phyloP scores from a whole-genome alignment of 345 rosid genomes.

The Eutrema heterophyllum region DNA sequence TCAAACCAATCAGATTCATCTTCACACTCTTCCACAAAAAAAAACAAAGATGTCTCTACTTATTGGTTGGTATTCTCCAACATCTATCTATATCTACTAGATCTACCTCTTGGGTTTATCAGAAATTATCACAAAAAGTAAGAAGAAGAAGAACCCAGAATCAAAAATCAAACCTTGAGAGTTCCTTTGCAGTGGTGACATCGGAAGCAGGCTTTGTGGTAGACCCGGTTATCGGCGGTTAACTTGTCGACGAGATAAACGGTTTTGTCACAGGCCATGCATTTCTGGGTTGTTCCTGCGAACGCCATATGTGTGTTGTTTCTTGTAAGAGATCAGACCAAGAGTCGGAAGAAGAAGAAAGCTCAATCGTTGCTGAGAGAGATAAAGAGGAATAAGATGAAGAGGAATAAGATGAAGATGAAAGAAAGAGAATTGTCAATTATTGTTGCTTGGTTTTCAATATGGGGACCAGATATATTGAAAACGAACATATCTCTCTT shows the following conservation, averaged over 20 bases:
- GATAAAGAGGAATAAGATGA: not conserved
- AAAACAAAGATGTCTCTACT: not conserved
- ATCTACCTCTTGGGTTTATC: not conserved
- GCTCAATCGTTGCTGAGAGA: not conserved
- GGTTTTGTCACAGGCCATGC: slow-evolving; percentile 98
- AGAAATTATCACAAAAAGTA: not conserved
- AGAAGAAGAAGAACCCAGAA: not conserved
- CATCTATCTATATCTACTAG: not conserved
- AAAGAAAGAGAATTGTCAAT: slow-evolving; percentile 19
- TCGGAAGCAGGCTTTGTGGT: slow-evolving; percentile 94
- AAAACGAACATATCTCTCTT: slow-evolving; percentile 22
- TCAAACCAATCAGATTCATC: not conserved
- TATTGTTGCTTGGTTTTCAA: slow-evolving; percentile 29
- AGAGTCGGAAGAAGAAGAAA: not conserved
- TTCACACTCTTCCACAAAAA: not conserved
- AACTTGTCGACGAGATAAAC: slow-evolving; percentile 93
- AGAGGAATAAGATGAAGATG: slow-evolving; percentile 13
- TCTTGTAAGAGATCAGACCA: slow-evolving; percentile 10
- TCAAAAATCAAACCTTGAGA: slow-evolving; percentile 55
- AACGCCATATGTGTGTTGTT: slow-evolving; percentile 58
- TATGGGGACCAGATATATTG: slow-evolving; percentile 24
- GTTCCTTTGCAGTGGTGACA: slow-evolving; percentile 99
- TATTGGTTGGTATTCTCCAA: not conserved
- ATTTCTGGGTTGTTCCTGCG: slow-evolving; percentile 99
- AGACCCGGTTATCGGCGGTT: slow-evolving; percentile 90